These are phyloP conservation scores for Penicillium sp. DNA, from an alignment of 2,329 filamentous ascomycete genomes.

Conservation along the genomic window DNA sequence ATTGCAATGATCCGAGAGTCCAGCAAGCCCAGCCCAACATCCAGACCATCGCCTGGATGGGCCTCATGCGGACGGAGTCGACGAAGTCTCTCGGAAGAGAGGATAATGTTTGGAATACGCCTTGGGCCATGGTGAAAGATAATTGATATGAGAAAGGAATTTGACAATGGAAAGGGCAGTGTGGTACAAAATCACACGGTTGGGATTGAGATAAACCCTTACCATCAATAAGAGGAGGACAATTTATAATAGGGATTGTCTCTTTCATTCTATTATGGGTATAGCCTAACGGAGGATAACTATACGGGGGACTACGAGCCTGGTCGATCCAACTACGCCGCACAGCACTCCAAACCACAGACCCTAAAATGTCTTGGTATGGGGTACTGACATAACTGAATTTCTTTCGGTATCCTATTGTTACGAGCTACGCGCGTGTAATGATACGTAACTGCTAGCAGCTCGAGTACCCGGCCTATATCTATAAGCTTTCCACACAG, in stretches of 20 bases:
- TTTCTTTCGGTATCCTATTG: too few species aligned
- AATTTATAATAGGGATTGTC: background rate
- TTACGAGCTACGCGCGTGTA: too few species aligned
- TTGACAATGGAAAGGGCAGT: background rate
- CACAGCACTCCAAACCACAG: background rate
- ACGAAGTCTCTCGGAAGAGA: background rate
- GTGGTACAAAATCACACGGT: background rate
- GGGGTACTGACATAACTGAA: background rate
- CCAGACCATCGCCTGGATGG: constrained; percentile 1
- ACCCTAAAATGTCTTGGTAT: background rate
- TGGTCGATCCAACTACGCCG: background rate
- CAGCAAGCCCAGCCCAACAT: constrained; percentile 7
- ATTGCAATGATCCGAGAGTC: constrained; percentile 10
- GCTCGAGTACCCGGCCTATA: too few species aligned
- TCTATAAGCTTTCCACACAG: too few species aligned
- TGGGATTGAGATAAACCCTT: background rate
- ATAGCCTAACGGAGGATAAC: background rate
- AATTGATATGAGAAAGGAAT: background rate
- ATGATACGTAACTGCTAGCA: too few species aligned
- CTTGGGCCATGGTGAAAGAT: background rate
- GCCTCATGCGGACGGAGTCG: background rate
- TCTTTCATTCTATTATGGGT: background rate
- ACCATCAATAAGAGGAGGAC: background rate
- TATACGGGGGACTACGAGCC: background rate
- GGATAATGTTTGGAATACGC: background rate